Evolutionary conservation across 129 eudicot genomes (phyloP), one percentile per base, ranked within the genome.

Genomic region (Heracleum sosnowskyi): DNA sequence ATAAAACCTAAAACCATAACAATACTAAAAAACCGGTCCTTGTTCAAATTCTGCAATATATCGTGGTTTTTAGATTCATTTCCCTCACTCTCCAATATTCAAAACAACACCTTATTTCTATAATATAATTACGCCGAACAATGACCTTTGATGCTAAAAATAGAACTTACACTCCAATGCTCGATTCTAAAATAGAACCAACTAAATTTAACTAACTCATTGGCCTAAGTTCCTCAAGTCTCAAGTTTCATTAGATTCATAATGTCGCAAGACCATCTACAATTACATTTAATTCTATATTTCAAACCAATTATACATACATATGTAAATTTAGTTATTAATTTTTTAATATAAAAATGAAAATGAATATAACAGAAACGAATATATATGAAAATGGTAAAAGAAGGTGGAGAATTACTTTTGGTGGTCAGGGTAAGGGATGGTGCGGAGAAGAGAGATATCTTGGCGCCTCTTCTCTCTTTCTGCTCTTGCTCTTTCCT

Each of bases 371-470:
- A 16, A 46, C 53, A 15, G 6, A 46, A 46, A 3, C 3, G 16
- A 46, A 16, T 16, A 16, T 13, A 45, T 3, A 15, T 46, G 22
- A 46, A 46, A 46, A 13, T 46, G 18, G 18, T 46, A 13, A 15
- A 45, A 46, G 4, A 20, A n/a, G n/a, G 64, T n/a, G 68, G 68
- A 8, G 16, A 60, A 4, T 66, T 5, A 66, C 72, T 66, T 66
- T 4, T 75, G 78, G 29, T 47, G 31, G 22, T 34, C 44, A 12
- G 68, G 57, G 4, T 75, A 75, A 51, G 78, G 78, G 37, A 75
- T 34, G 68, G 78, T 75, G 69, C 69, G 78, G 77, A 74, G 60
- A 22, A 74, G 28, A 34, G 77, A 74, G 77, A 74, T 74, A 4
- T 74, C 11, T 44, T 51, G 68, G 44, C 78, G 78, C 20, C 45